Evolutionary conservation across 1,284 basidiomycete genomes (phyloP), one percentile per base, ranked within the genome.

Genomic region (Rhizoctonia solani): DNA sequence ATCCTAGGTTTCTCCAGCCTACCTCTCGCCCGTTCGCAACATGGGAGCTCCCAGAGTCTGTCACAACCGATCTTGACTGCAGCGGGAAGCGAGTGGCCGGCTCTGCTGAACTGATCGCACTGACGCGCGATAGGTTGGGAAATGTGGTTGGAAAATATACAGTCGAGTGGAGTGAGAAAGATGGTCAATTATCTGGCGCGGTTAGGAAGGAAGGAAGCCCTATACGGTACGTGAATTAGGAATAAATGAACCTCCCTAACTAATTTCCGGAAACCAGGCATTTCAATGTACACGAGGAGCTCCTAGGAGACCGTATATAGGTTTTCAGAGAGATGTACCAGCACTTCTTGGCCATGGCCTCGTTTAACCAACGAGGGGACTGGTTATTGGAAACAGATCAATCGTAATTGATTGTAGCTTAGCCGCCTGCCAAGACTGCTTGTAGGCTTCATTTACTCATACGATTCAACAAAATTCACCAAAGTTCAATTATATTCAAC

Each of bases 211-310:
- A 82, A 27, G 89, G 90, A 5, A 79, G 79, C 49, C 79, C 90
- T 11, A 79, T 84, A 58, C 81, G 86, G 91, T 91, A 55, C 30
- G 70, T 55, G 14, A 16, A 19, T 39, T 30, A 49, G n/a, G 0
- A 34, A 19, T 73, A 72, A 83, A 73, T 14, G 49, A 50, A 53
- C 52, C 23, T 23, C 27, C 54, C 50, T 37, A 42, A 37, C 70
- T 30, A 23, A 58, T 41, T 44, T 13, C n/a, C 34, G 58, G 27
- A 9, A 30, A 69, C 52, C 56, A 88, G 91, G 69, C 81, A 90
- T 74, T 94, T 93, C 76, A 92, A 92, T 72, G 89, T 94, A 34
- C 92, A 93, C 72, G 87, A 92, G 74, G 90, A 93, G 74, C 77
- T 92, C 27, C 75, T 93, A 29, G 50, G 73, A 75, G 66, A 67